phyloP scores from a whole-genome alignment of 2,329 filamentous ascomycete genomes.

The Fusarium bulbicola region DNA sequence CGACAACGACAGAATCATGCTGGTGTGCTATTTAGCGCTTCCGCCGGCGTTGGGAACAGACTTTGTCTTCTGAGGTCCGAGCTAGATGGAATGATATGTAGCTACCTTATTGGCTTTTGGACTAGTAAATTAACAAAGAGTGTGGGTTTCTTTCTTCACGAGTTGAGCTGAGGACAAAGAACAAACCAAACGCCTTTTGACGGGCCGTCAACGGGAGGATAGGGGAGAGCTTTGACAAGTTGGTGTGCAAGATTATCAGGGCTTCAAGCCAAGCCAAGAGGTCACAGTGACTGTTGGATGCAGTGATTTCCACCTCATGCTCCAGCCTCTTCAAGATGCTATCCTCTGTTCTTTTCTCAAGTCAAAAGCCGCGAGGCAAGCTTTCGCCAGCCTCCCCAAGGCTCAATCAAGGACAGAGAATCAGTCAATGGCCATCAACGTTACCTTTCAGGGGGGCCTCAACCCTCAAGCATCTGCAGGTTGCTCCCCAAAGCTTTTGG shows the following conservation, averaged over 20 bases:
- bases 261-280: not conserved
- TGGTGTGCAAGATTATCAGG: constrained; percentile 3
- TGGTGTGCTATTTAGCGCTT: constrained; percentile 28
- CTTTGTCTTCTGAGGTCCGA: constrained; percentile 4
- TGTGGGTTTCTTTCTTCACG: constrained; percentile 4
- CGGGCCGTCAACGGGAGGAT: constrained; percentile 22
- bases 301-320: not conserved
- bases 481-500: constrained; percentile 18
- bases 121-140: constrained; percentile 7
- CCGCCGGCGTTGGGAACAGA: constrained; percentile 14
- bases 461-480: constrained; percentile 12
- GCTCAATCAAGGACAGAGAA: not conserved
- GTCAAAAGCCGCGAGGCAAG: not conserved
- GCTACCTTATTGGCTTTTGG: not conserved
- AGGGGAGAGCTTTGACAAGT: constrained; percentile 20
- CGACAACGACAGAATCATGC: constrained; percentile 34
- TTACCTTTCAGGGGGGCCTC: constrained; percentile 25
- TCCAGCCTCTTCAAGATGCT: not conserved
- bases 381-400: constrained; percentile 8
- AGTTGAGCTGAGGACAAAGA: constrained; percentile 7
- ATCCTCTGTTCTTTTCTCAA: constrained; percentile 3
- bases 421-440: constrained; percentile 1
- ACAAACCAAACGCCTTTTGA: constrained; percentile 15
- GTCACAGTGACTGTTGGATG: not conserved
- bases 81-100: constrained; percentile 3